Percentiles rank a stretch among this genome's conserved stretches.
Evolutionary conservation across 148 eudicot genomes (phyloP).

Genomic region (Rhododendron ferrugineum): DNA sequence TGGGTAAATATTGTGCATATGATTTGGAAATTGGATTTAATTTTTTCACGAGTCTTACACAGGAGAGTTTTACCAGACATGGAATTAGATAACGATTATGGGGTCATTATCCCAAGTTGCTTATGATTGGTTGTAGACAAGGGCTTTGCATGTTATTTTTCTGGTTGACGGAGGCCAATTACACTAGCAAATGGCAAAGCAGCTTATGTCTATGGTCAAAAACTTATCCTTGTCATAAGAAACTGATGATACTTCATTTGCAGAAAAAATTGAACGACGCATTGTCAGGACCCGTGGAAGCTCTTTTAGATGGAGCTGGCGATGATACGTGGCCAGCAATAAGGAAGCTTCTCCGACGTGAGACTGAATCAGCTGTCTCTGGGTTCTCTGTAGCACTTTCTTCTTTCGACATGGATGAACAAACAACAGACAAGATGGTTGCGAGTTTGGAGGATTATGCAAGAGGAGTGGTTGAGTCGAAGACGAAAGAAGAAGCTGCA

Average conservation of each 20-base stretch:
- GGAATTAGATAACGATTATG: not conserved
- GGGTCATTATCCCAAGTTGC: not conserved
- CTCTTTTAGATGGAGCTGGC: slow-evolving; percentile 85
- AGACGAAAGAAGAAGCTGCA: slow-evolving; percentile 93
- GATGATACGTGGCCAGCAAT: slow-evolving; percentile 95
- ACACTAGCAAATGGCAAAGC: not conserved
- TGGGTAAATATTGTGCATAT: not conserved
- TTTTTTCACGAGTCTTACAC: not conserved
- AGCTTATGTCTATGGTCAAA: not conserved
- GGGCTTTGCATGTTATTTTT: not conserved
- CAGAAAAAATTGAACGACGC: slow-evolving; percentile 80
- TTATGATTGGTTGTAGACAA: not conserved
- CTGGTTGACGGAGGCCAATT: not conserved
- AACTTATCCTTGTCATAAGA: not conserved
- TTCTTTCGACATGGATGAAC: slow-evolving; percentile 76
- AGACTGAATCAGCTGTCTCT: slow-evolving; percentile 69
- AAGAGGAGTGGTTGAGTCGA: slow-evolving; percentile 70
- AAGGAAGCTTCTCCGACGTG: slow-evolving; percentile 72
- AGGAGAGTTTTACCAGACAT: not conserved
- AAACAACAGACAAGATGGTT: slow-evolving; percentile 56
- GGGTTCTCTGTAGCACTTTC: slow-evolving; percentile 71
- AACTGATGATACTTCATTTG: slow-evolving; percentile 12
- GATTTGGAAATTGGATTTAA: not conserved
- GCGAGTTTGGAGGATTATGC: slow-evolving; percentile 60
- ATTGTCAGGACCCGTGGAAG: slow-evolving; percentile 83